phyloP scores from a whole-genome alignment of 805 yeast species.

The Candida morakotiae region DNA sequence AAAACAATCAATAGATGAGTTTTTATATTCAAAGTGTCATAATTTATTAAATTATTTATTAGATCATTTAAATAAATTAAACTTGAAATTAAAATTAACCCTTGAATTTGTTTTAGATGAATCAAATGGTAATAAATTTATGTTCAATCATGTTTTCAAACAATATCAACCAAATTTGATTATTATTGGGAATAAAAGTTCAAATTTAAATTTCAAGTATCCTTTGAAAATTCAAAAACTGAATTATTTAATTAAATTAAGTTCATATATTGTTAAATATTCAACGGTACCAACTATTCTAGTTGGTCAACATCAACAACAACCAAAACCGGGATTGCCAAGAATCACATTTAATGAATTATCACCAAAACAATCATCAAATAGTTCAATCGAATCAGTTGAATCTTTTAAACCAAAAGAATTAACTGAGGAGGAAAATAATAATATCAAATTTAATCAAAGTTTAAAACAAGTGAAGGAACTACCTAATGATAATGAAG shows the following conservation, averaged over 20 bases:
- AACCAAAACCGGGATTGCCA: background rate
- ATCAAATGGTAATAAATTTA: conserved; percentile 25
- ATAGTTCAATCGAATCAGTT: conserved; percentile 7
- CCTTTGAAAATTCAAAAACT: conserved; percentile 25
- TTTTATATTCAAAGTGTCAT: conserved; percentile 21
- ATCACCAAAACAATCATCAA: background rate
- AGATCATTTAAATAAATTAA: conserved; percentile 9
- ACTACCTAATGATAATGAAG: conserved; percentile 2
- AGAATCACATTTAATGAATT: conserved; percentile 3
- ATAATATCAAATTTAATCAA: background rate
- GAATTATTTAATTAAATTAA: conserved; percentile 29
- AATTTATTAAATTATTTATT: conserved; percentile 21
- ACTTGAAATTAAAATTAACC: conserved; percentile 31
- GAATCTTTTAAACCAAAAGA: conserved; percentile 6
- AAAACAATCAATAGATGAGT: conserved; percentile 13
- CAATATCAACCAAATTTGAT: conserved; percentile 41
- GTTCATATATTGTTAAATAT: conserved; percentile 36
- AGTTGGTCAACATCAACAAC: conserved; percentile 18
- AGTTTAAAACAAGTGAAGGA: background rate
- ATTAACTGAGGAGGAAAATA: conserved; percentile 2
- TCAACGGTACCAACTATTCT: conserved; percentile 36
- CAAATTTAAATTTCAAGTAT: conserved; percentile 40
- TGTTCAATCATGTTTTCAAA: conserved; percentile 31
- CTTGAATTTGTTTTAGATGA: conserved; percentile 34
- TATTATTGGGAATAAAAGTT: conserved; percentile 33